Evolutionary conservation across 2,329 filamentous ascomycete species (phyloP), one percentile per base, ranked within the genome.

Genomic region (Fusarium sarcochroum): DNA sequence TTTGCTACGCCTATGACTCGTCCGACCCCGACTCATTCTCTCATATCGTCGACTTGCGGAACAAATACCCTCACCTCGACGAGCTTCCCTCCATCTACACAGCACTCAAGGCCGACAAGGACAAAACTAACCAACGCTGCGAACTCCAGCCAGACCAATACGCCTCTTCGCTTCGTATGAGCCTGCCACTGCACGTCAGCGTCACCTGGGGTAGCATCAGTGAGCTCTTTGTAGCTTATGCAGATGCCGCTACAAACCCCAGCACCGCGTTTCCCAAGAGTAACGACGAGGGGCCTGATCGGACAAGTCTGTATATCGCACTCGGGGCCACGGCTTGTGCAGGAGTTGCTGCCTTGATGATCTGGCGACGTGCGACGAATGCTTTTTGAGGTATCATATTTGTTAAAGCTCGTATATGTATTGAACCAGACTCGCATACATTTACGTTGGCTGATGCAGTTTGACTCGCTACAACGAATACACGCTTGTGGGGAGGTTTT

Each of bases 1-100:
- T 99, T 45, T 97, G 95, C 80, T 98, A 97, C 80, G 91, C 93
- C 1, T 99, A 98, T 80, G 96, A 99, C 81, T 98, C 95, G 3
- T 97, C 94, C 2, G 94, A 99, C 66, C 95, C 96, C 0, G 94
- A 98, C 78, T 97, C 93, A 6, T 99, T 99, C 79, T 90, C 92
- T 2, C 94, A 98, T 76, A 93, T 99, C 53, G 92, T 95, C 37
- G 87, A 92, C 18, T 84, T 98, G 48, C 90, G 94, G 42, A 86
- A 88, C 56, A 92, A 90, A 73, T 92, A 95, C 71, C 90, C 93
- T 0, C 91, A 96, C 56, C 86, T 99, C 4, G 92, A 97, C 76
- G 90, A 93, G n/a, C 83, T 99, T 27, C 96, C 96, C 0, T 91
- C 93, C 10, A 91, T 99, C 9, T 99, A 97, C 77, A 93, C 93